phyloP scores from a whole-genome alignment of 1,139 yeast species.

The Scheffersomyces insectosa region DNA sequence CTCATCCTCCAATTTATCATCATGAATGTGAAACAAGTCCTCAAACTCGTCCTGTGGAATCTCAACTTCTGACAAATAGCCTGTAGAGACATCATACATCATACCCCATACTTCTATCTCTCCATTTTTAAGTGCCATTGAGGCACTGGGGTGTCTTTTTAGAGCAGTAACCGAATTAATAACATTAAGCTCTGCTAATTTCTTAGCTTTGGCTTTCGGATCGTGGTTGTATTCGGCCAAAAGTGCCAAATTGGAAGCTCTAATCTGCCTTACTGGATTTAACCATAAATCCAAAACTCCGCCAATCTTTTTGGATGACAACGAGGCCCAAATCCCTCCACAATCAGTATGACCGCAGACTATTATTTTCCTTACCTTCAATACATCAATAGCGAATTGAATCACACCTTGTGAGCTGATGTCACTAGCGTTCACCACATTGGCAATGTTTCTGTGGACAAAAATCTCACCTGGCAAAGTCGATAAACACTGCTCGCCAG shows the following conservation, averaged over 20 bases:
- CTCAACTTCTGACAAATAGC: conserved; percentile 59
- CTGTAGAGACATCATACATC: conserved; percentile 83
- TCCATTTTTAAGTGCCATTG: conserved; percentile 66
- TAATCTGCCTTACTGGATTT: conserved; percentile 68
- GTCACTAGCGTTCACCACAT: conserved; percentile 72
- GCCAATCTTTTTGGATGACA: conserved; percentile 67
- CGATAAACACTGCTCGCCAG: conserved; percentile 78
- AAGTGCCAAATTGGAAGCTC: conserved; percentile 56
- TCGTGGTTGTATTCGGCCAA: conserved; percentile 44
- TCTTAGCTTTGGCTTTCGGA: conserved; percentile 60
- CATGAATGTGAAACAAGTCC: conserved; percentile 52
- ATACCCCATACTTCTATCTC: conserved; percentile 87
- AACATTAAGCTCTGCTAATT: conserved; percentile 80
- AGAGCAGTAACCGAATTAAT: conserved; percentile 57
- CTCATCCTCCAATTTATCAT: conserved; percentile 35
- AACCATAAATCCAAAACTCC: conserved; percentile 81
- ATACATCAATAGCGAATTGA: conserved; percentile 87
- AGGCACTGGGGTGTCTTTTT: conserved; percentile 73
- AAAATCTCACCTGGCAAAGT: conserved; percentile 91
- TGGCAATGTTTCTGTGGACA: conserved; percentile 92
- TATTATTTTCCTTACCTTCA: conserved; percentile 79
- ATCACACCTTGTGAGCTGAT: conserved; percentile 77
- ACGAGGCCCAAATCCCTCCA: conserved; percentile 92
- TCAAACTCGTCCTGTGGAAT: conserved; percentile 54
- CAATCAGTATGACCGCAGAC: conserved; percentile 99